Conservation (phyloP, 306 rosid genomes). For the Prunus mongolica region DNA sequence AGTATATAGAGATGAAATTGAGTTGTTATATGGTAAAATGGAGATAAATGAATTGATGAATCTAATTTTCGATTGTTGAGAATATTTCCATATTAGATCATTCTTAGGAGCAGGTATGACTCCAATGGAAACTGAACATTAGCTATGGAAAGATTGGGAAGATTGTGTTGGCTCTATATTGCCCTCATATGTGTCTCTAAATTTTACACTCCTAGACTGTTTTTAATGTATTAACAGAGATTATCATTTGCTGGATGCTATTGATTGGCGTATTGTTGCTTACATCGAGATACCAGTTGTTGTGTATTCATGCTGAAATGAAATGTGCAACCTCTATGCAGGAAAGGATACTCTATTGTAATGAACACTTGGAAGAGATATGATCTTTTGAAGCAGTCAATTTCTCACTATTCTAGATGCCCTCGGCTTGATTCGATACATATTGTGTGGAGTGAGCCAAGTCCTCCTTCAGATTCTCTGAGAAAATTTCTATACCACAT, state of each 20-base stretch:
- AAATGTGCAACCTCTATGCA: slow-evolving; percentile 24
- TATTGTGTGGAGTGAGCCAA: slow-evolving; percentile 91
- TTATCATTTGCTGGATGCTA: background rate
- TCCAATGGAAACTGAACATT: background rate
- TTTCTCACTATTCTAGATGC: slow-evolving; percentile 78
- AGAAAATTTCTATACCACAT: slow-evolving; percentile 35
- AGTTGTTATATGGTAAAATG: background rate
- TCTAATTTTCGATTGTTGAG: background rate
- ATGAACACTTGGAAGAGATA: slow-evolving; percentile 99
- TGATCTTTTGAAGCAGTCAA: slow-evolving; percentile 87
- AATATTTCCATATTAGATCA: background rate
- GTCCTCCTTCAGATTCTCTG: slow-evolving; percentile 67
- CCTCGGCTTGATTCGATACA: slow-evolving; percentile 68
- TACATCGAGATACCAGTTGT: background rate
- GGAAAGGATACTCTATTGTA: slow-evolving; percentile 81
- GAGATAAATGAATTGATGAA: background rate
- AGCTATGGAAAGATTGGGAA: background rate
- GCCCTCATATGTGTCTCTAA: background rate
- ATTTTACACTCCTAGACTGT: background rate
- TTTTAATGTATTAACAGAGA: background rate
- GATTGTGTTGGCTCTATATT: background rate
- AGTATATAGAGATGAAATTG: background rate
- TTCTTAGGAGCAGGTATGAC: background rate
- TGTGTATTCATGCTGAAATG: slow-evolving; percentile 1
- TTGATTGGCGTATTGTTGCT: background rate